Evolutionary conservation across 208 protist species (phyloP).

Genomic region (Crithidia brevicula): DNA sequence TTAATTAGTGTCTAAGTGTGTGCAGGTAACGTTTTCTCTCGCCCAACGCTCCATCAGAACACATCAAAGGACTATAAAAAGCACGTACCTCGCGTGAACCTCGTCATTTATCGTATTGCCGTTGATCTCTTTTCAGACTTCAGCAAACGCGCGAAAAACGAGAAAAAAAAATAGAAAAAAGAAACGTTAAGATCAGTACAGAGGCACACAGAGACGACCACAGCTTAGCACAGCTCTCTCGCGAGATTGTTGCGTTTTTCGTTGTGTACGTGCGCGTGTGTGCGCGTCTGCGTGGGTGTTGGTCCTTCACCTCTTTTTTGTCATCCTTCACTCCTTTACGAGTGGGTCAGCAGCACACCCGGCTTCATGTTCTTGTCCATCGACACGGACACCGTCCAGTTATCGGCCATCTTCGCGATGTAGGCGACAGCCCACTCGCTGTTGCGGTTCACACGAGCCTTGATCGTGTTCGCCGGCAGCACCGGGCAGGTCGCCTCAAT

Average conservation of each 20-base stretch:
- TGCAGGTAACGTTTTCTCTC: too few relatives aligned
- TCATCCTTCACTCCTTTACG: constrained; percentile 32
- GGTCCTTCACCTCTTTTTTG: background rate
- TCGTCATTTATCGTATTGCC: too few relatives aligned
- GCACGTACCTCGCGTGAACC: too few relatives aligned
- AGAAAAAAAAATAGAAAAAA: background rate
- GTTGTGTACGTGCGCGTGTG: too few relatives aligned
- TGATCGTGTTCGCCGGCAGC: constrained; percentile 69
- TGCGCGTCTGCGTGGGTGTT: background rate
- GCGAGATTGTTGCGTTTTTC: too few relatives aligned
- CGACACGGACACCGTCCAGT: constrained; percentile 70
- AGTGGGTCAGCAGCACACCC: constrained; percentile 73
- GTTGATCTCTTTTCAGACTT: too few relatives aligned
- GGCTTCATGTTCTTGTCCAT: constrained; percentile 65
- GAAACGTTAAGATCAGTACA: background rate
- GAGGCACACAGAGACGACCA: background rate
- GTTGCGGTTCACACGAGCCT: constrained; percentile 64
- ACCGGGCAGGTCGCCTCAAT: constrained; percentile 59
- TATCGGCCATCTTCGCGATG: constrained; percentile 65
- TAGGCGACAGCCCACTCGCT: constrained; percentile 68
- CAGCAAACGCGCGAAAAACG: too few relatives aligned
- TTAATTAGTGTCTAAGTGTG: too few relatives aligned
- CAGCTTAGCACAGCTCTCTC: background rate
- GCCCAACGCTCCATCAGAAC: too few relatives aligned
- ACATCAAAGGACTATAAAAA: too few relatives aligned